These are phyloP conservation scores for Colletotrichum tamarilloi DNA, from an alignment of 2,329 filamentous ascomycete genomes.

Conservation along the genomic window DNA sequence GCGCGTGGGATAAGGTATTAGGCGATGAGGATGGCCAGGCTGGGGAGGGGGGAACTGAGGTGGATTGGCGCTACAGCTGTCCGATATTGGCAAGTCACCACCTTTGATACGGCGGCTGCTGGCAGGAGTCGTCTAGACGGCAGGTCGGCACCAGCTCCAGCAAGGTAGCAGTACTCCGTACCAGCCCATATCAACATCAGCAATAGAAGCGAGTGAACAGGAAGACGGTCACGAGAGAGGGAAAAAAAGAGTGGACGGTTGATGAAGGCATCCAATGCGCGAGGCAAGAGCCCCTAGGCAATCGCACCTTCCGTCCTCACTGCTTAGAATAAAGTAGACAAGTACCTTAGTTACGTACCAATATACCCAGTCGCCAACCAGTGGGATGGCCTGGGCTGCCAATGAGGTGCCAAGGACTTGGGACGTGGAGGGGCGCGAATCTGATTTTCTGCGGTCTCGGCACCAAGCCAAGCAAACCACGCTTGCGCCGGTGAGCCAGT, in stretches of 20 bases:
- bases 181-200: background rate
- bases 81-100: background rate
- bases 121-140: background rate
- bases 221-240: background rate
- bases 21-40: constrained; percentile 2
- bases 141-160: background rate
- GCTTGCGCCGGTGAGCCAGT: constrained; percentile 17
- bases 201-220: background rate
- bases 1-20: background rate
- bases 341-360: background rate
- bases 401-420: constrained; percentile 13
- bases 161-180: background rate
- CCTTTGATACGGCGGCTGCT: background rate
- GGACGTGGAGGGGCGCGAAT: constrained; percentile 4
- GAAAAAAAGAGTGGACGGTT: background rate
- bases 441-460: constrained; percentile 32
- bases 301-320: background rate
- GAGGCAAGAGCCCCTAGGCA: background rate
- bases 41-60: background rate
- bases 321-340: background rate
- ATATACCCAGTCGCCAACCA: background rate
- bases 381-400: background rate
- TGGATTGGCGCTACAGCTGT: background rate
- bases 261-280: background rate
- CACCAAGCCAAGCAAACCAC: constrained; percentile 19